Evolutionary conservation across 371 early-diverging fungal species (phyloP).

Genomic region (Dinochytrium kinnereticum): DNA sequence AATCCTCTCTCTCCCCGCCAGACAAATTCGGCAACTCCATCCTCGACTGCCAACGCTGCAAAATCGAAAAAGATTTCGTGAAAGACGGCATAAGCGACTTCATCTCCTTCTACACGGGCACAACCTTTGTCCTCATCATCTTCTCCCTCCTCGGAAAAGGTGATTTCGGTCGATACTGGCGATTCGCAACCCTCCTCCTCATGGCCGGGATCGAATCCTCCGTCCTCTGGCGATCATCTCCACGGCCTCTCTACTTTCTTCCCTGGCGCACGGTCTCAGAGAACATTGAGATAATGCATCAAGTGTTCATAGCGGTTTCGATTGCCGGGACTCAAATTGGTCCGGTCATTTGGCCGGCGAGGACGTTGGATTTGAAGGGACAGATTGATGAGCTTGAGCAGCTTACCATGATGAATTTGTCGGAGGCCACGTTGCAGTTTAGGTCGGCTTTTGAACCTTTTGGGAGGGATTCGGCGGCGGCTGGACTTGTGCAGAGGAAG

Average conservation of each 20-base stretch:
- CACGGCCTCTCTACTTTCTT: conserved; percentile 40
- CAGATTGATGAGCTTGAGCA: conserved; percentile 51
- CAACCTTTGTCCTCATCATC: conserved; percentile 51
- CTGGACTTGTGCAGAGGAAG: conserved; percentile 49
- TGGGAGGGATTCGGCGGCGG: conserved; percentile 44
- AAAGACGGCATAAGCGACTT: conserved; percentile 35
- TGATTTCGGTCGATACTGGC: conserved; percentile 67
- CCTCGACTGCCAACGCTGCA: conserved; percentile 52
- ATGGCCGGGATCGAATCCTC: conserved; percentile 56
- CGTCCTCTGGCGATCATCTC: conserved; percentile 45
- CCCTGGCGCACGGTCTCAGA: conserved; percentile 58
- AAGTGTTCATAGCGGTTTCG: conserved; percentile 58
- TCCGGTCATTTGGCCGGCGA: conserved; percentile 58
- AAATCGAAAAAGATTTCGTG: conserved; percentile 54
- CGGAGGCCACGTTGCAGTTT: conserved; percentile 47
- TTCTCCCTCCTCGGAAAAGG: conserved; percentile 60
- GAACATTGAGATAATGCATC: conserved; percentile 59
- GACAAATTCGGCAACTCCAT: conserved; percentile 56
- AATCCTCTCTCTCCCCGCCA: too few species aligned
- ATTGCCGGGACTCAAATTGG: conserved; percentile 68
- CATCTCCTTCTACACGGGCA: conserved; percentile 56
- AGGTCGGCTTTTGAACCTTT: conserved; percentile 54
- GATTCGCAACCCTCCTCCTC: conserved; percentile 54
- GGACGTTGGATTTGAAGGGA: conserved; percentile 33
- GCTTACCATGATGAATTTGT: conserved; percentile 46